phyloP scores from a whole-genome alignment of 345 rosid species.

The Cardiospermum halicacabum region DNA sequence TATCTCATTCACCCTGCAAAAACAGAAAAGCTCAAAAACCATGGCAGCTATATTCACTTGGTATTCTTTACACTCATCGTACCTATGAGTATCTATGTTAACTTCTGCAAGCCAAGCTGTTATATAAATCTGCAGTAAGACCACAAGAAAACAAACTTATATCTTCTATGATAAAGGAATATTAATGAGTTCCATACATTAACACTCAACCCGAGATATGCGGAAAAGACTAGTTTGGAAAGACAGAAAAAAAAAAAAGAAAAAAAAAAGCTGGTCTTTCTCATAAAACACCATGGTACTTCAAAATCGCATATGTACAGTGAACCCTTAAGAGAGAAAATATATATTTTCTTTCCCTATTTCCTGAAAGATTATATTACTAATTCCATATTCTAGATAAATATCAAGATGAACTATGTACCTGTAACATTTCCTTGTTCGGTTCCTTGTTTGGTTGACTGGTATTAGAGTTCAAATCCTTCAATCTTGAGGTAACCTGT shows the following conservation, averaged over 20 bases:
- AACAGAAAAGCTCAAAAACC: background rate
- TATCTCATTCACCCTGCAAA: conserved; percentile 61
- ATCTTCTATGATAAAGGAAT: background rate
- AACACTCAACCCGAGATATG: too few relatives aligned
- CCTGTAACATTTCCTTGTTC: conserved; percentile 59
- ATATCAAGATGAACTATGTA: conserved; percentile 17
- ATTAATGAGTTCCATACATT: too few relatives aligned
- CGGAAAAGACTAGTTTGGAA: too few relatives aligned
- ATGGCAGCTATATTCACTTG: background rate
- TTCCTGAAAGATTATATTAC: too few relatives aligned
- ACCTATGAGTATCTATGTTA: conserved; percentile 62
- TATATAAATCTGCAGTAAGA: conserved; percentile 49
- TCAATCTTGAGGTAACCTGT: conserved; percentile 46
- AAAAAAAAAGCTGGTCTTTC: too few relatives aligned
- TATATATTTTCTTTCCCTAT: too few relatives aligned
- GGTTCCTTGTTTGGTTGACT: conserved; percentile 32
- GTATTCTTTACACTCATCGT: background rate
- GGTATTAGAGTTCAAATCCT: conserved; percentile 27
- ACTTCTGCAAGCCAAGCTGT: conserved; percentile 87
- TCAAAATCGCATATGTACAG: too few relatives aligned
- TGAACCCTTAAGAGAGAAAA: background rate
- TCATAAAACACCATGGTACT: too few relatives aligned
- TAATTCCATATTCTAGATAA: background rate
- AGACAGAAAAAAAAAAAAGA: too few relatives aligned
- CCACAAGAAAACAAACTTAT: background rate